Percentiles rank a stretch among this genome's conserved stretches.
These are phyloP conservation scores for Aspergillus intermedius DNA, from an alignment of 2,329 filamentous ascomycete genomes.

Conservation along the genomic window DNA sequence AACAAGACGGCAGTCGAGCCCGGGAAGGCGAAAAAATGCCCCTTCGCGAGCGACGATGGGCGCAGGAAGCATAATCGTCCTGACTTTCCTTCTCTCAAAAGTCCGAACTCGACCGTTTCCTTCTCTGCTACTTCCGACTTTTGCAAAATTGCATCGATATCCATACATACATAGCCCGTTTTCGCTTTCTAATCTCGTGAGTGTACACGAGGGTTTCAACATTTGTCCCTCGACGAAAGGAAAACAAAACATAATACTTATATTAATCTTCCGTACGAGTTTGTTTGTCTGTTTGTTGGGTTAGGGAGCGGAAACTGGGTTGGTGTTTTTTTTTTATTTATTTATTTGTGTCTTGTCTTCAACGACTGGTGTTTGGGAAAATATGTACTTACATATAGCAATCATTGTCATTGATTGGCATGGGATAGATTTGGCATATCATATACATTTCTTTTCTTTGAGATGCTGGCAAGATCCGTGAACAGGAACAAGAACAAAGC, in stretches of 20 bases:
- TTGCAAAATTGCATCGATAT: not conserved
- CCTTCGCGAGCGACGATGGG: conserved; percentile 75
- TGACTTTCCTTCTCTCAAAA: not conserved
- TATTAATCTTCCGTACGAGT: not conserved
- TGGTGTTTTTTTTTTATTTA: not conserved
- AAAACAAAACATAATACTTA: not conserved
- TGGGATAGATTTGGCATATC: not conserved
- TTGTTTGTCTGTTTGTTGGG: not conserved
- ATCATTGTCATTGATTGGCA: not conserved
- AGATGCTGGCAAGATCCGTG: not conserved
- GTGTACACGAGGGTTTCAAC: conserved; percentile 3
- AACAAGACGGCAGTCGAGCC: conserved; percentile 58
- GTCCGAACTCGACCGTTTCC: not conserved
- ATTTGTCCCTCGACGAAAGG: not conserved
- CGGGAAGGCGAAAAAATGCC: conserved; percentile 55
- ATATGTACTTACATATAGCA: not conserved
- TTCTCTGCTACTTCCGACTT: not conserved
- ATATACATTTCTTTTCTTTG: no score
- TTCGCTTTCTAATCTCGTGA: not conserved
- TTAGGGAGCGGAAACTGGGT: not conserved
- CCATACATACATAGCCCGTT: not conserved
- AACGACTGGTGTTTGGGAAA: conserved; percentile 1
- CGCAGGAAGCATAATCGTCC: conserved; percentile 43
- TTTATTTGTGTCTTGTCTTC: conserved; percentile 1
- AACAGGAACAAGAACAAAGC: no score